phyloP scores from a whole-genome alignment of 2,329 filamentous ascomycete species.

The Xylaria arbuscula region DNA sequence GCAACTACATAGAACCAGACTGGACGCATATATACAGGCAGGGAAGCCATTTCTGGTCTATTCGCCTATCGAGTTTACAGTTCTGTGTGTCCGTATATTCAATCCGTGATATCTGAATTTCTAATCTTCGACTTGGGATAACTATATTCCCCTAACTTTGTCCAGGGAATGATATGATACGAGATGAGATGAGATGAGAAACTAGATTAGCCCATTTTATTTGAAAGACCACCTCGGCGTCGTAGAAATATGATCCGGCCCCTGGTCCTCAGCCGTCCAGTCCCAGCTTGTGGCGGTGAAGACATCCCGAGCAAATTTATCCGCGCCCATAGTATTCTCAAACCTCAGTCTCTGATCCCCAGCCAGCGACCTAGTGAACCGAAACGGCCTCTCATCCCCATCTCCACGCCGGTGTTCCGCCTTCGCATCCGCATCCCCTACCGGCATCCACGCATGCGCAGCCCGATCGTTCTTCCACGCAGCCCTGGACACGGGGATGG shows the following conservation, averaged over 20 bases:
- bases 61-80: constrained; percentile 10
- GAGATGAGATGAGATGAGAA: neutral
- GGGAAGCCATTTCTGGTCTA: constrained; percentile 6
- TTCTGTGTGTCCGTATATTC: neutral
- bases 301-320: constrained; percentile 62
- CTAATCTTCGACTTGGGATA: neutral
- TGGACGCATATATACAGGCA: constrained; percentile 33
- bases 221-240: constrained; percentile 44
- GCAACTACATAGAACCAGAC: constrained; percentile 17
- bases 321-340: constrained; percentile 61
- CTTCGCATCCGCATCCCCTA: constrained; percentile 38
- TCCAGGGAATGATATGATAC: neutral
- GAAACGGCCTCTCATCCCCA: constrained; percentile 52
- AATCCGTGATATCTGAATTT: constrained; percentile 11
- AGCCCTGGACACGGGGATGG: constrained; percentile 57
- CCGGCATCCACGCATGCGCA: constrained; percentile 56
- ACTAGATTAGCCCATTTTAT: constrained; percentile 13
- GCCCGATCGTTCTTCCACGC: constrained; percentile 60
- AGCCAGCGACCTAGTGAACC: constrained; percentile 63
- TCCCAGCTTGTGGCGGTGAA: constrained; percentile 70
- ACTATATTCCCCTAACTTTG: too few species aligned
- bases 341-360: constrained; percentile 62
- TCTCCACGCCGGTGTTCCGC: constrained; percentile 37
- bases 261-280: constrained; percentile 65
- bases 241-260: constrained; percentile 39